Percentiles rank a stretch among this genome's conserved stretches.
phyloP scores from a whole-genome alignment of 352 stramenopile species.

The Pythium dissotocum region DNA sequence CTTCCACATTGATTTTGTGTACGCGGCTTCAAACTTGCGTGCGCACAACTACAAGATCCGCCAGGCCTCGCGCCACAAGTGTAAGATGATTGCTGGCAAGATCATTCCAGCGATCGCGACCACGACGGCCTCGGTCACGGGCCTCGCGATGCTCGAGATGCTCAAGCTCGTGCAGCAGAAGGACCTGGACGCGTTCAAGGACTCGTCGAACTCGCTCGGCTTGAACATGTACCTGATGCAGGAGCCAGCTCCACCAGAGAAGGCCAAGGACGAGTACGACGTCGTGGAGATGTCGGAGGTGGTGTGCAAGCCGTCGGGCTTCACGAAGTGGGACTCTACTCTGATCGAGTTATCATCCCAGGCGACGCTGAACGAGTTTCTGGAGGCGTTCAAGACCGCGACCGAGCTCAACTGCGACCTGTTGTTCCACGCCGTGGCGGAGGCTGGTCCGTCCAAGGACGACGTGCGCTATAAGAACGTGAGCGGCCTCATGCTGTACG shows the following conservation, averaged over 20 bases:
- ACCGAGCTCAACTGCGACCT: conserved; percentile 82
- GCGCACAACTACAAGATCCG: conserved; percentile 88
- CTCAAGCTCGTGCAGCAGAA: conserved; percentile 90
- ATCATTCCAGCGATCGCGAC: conserved; percentile 99
- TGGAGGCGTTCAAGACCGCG: conserved; percentile 62
- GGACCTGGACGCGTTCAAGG: conserved; percentile 88
- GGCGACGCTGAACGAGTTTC: conserved; percentile 68
- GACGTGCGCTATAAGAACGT: conserved; percentile 65
- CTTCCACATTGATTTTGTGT: conserved; percentile 97
- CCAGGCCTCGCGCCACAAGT: conserved; percentile 82
- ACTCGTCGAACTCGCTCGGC: conserved; percentile 91
- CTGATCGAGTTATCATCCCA: conserved; percentile 66
- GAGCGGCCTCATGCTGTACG: conserved; percentile 85
- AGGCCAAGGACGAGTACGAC: conserved; percentile 92
- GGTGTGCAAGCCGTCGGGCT: conserved; percentile 83
- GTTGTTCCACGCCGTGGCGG: conserved; percentile 75
- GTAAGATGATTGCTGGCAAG: conserved; percentile 99
- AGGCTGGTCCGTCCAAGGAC: conserved; percentile 70
- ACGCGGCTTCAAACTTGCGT: conserved; percentile 96
- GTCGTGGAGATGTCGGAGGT: conserved; percentile 87
- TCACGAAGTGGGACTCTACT: conserved; percentile 93
- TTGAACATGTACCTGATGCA: conserved; percentile 93
- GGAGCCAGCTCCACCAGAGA: conserved; percentile 80
- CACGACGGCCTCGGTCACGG: conserved; percentile 99
- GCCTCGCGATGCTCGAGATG: conserved; percentile 94